Percentiles rank a stretch among this genome's conserved stretches.
These are phyloP conservation scores for Sonneratia caseolaris DNA, from an alignment of 345 rosid species.

Conservation along the genomic window DNA sequence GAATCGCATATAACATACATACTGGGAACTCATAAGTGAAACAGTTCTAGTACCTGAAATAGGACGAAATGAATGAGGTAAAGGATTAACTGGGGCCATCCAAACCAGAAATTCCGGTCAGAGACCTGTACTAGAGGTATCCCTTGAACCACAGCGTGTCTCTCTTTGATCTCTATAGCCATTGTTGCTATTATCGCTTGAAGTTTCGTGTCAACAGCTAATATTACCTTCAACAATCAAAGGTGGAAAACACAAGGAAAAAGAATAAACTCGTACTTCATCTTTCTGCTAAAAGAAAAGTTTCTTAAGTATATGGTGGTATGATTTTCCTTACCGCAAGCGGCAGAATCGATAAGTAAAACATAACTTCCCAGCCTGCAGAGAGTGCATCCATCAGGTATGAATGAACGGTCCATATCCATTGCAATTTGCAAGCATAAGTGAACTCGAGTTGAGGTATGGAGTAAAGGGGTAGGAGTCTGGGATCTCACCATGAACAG, in stretches of 20 bases:
- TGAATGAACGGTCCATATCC: not conserved
- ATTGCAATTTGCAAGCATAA: not conserved
- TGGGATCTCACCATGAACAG: constrained; percentile 56
- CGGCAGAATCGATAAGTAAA: constrained; percentile 55
- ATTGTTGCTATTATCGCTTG: constrained; percentile 71
- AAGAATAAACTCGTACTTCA: not conserved
- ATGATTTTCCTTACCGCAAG: constrained; percentile 45
- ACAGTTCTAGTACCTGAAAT: constrained; percentile 51
- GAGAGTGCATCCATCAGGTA: not conserved
- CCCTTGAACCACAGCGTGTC: constrained; percentile 88
- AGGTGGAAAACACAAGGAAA: not conserved
- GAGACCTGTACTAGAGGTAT: constrained; percentile 90
- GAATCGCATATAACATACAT: not conserved
- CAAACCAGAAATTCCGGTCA: constrained; percentile 77
- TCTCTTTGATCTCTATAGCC: constrained; percentile 88
- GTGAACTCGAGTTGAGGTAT: not conserved
- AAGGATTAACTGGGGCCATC: constrained; percentile 65
- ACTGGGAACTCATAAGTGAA: not conserved
- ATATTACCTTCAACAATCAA: constrained; percentile 47
- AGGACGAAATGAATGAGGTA: constrained; percentile 79
- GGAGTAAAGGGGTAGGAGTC: too few species aligned
- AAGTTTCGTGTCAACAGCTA: constrained; percentile 86
- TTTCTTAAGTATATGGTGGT: not conserved
- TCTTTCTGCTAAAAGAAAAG: not conserved
- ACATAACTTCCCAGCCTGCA: constrained; percentile 68